Evolutionary conservation across 2,329 filamentous ascomycete species (phyloP).

Genomic region (Aaosphaeria pasadenensis): DNA sequence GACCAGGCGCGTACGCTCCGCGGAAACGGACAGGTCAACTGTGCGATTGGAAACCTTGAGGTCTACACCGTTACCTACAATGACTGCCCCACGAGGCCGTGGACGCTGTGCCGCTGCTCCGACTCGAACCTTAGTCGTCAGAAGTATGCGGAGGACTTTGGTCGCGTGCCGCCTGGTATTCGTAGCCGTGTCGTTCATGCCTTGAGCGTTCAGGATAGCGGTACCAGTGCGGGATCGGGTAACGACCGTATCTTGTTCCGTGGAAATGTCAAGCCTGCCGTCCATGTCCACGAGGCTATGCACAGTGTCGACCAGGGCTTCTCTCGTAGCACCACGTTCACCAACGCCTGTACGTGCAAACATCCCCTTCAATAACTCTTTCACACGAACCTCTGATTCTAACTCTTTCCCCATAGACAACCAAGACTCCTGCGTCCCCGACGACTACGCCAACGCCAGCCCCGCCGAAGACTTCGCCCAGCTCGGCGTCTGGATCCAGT

Average conservation of each 20-base stretch:
- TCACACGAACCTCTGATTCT: neutral
- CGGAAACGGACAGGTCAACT: conserved; percentile 5
- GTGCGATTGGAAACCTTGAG: conserved; percentile 8
- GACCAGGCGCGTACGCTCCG: conserved; percentile 5
- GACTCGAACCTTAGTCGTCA: conserved; percentile 8
- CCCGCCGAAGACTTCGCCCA: neutral
- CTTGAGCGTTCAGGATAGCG: neutral
- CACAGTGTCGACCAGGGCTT: neutral
- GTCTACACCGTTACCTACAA: conserved; percentile 8
- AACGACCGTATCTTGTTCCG: conserved; percentile 5
- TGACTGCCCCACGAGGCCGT: conserved; percentile 8
- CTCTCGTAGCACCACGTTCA: neutral
- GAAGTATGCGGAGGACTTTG: conserved; percentile 6
- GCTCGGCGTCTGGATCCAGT: neutral
- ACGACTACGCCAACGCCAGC: neutral
- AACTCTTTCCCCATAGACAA: neutral
- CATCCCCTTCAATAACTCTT: too few relatives aligned
- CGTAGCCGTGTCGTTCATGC: conserved; percentile 10
- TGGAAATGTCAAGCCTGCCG: neutral
- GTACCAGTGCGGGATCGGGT: conserved; percentile 1
- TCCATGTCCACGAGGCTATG: neutral
- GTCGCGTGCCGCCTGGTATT: conserved; percentile 7
- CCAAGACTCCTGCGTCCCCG: neutral
- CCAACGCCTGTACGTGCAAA: neutral
- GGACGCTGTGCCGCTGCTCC: conserved; percentile 9